A percentile compares a stretch with the other conserved stretches of the same genome.
Evolutionary conservation across 352 stramenopile genomes (phyloP).

Genomic region (Pythium guiyangense): DNA sequence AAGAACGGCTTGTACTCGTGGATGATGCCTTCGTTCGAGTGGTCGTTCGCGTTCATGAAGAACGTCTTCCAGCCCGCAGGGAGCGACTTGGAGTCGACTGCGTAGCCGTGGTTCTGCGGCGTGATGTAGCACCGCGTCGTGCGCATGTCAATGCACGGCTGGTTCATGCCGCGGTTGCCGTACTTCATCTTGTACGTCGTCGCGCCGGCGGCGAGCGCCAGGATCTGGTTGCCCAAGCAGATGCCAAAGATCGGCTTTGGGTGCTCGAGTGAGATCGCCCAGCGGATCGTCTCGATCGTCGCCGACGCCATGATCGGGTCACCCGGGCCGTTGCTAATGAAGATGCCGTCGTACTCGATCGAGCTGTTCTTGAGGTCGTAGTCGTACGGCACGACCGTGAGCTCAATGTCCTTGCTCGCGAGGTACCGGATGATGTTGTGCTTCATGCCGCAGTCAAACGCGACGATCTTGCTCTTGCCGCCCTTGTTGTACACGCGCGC

Average conservation of each 20-base stretch:
- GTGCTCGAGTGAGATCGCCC: conserved; percentile 80
- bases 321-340: conserved; percentile 97
- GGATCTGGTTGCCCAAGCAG: no score
- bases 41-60: conserved; percentile 98
- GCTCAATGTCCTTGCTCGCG: conserved; percentile 80
- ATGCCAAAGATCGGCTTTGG: conserved; percentile 97
- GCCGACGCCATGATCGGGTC: conserved; percentile 93
- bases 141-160: conserved; percentile 95
- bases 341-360: conserved; percentile 95
- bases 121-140: conserved; percentile 98
- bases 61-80: conserved; percentile 93
- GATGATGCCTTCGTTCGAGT: conserved; percentile 98
- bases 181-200: conserved; percentile 98
- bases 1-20: conserved; percentile 97
- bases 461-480: conserved; percentile 93
- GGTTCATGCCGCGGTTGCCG: conserved; percentile 98
- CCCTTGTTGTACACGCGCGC: conserved; percentile 91
- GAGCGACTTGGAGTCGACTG: conserved; percentile 91
- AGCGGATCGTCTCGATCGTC: conserved; percentile 90
- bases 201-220: conserved; percentile 92
- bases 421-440: conserved; percentile 99
- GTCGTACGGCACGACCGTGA: conserved; percentile 97
- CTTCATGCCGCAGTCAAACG: conserved; percentile 98
- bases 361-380: conserved; percentile 93
- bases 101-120: conserved; percentile 98